These are phyloP conservation scores for Suillus brevipes DNA, from an alignment of 768 basidiomycete species.

Conservation along the genomic window DNA sequence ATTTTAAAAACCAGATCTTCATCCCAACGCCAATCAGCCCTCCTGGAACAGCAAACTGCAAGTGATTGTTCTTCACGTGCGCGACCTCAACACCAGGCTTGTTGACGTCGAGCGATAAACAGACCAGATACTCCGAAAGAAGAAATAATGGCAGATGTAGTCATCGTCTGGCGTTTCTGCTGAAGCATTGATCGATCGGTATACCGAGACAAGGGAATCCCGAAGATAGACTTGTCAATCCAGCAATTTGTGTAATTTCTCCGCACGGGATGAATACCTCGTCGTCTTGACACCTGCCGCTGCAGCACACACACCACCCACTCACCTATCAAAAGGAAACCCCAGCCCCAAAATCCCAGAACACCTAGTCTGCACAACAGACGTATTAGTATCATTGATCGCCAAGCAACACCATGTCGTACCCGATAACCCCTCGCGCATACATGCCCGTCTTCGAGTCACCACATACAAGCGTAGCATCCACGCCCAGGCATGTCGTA, in stretches of 20 bases:
- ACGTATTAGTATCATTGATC: constrained; percentile 69
- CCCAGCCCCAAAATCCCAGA: constrained; percentile 76
- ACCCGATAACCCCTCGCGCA: constrained; percentile 63
- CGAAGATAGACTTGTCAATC: constrained; percentile 17
- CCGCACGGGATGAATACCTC: constrained; percentile 9
- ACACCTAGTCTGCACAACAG: constrained; percentile 52
- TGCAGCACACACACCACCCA: too few relatives aligned
- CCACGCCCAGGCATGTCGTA: constrained; percentile 28
- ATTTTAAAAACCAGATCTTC: too few relatives aligned
- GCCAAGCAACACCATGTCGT: constrained; percentile 55
- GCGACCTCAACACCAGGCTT: too few relatives aligned
- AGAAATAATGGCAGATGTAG: constrained; percentile 34
- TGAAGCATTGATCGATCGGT: constrained; percentile 1
- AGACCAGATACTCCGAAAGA: constrained; percentile 47
- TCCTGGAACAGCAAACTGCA: too few relatives aligned
- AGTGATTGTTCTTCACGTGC: too few relatives aligned
- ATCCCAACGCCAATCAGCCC: too few relatives aligned
- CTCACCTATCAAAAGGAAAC: constrained; percentile 62
- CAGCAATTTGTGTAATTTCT: constrained; percentile 12
- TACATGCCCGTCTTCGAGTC: constrained; percentile 72
- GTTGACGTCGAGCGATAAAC: constrained; percentile 47
- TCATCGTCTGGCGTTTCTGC: constrained; percentile 10
- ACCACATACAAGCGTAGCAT: constrained; percentile 59
- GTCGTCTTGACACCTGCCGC: constrained; percentile 8
- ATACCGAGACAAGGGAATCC: constrained; percentile 2